Base-by-base conservation (phyloP, 805 yeast species). In the Ogataea paradorogensis region DNA sequence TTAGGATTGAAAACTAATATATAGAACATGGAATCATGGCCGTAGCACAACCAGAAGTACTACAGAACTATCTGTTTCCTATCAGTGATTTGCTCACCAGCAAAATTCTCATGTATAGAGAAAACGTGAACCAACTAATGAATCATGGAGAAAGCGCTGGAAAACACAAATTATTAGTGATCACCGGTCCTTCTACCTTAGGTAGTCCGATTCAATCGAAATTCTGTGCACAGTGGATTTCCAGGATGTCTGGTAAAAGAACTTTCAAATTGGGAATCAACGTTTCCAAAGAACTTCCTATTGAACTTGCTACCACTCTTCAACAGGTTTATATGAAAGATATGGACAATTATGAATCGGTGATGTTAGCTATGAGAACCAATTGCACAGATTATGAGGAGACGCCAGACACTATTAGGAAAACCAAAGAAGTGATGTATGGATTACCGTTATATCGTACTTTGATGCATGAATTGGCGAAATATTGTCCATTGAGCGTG, bases 401-500 rank as follows among this genome's bases (percentile, higher is more conserved):
- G 5, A 51, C 42, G 14, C 34, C 30, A 43, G 34, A 36, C 38
- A 52, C 51, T 15, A 39, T 43, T 22, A 39, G 29, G 10, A 20
- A 38, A 27, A 37, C 48, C 9, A 44, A 30, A 42, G 70, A 65
- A 48, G 62, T 67, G 15, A 52, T 47, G 15, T 55, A 64, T 13
- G 76, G 76, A 1, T 54, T 73, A 27, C 71, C 74, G 2, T 48
- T 54, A 22, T 65, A 70, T 47, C 55, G 76, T 18, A 59, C 66
- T 2, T 47, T 70, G 30, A 49, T 71, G 15, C 54, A 62, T 30
- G 69, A 67, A 40, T 50, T 73, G 34, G 70, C 74, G 3, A 63
- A 61, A 32, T 57, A 61, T 29, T 62, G 71, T 43, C 76, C 79
- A 2, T 48, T 75, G 14, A 71, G 69, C 2, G 73, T 73, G 9